Percentiles rank a stretch among this genome's conserved stretches.
phyloP scores from a whole-genome alignment of 2,329 filamentous ascomycete species.

The Ophiosphaerella korrae region DNA sequence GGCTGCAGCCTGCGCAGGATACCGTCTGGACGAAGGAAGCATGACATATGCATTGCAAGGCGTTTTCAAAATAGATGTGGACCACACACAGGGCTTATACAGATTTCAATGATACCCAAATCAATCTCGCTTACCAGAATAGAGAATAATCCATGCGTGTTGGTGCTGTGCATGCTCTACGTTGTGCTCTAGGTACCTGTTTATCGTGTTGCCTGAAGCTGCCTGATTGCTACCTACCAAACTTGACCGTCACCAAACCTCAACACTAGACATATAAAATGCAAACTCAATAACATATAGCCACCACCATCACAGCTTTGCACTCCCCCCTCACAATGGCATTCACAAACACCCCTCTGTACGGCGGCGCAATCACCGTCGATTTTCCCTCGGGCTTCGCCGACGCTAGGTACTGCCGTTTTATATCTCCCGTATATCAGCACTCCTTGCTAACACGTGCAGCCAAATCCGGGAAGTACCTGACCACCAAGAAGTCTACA shows the following conservation, averaged over 20 bases:
- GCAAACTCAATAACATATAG: slow-evolving; percentile 10
- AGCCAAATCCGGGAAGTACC: slow-evolving; percentile 77
- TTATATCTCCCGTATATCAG: slow-evolving; percentile 3
- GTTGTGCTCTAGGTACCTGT: slow-evolving; percentile 27
- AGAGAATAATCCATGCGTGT: slow-evolving; percentile 1
- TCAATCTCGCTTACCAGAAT: slow-evolving; percentile 17
- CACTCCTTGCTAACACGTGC: slow-evolving; percentile 16
- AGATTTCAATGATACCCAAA: slow-evolving; percentile 42
- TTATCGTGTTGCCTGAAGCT: slow-evolving; percentile 37
- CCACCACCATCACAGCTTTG: not conserved
- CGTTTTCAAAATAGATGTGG: slow-evolving; percentile 30
- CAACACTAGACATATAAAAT: slow-evolving; percentile 32
- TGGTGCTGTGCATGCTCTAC: not conserved
- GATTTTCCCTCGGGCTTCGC: slow-evolving; percentile 71
- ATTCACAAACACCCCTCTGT: slow-evolving; percentile 67
- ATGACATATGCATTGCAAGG: slow-evolving; percentile 36
- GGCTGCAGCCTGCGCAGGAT: not conserved
- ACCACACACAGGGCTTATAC: slow-evolving; percentile 28
- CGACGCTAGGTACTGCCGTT: slow-evolving; percentile 68
- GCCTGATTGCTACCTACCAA: slow-evolving; percentile 42
- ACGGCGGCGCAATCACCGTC: slow-evolving; percentile 72
- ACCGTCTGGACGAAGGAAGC: not conserved
- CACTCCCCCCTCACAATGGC: slow-evolving; percentile 52
- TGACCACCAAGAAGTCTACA: slow-evolving; percentile 90
- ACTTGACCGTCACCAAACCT: slow-evolving; percentile 21